Percentiles rank a stretch among this genome's conserved stretches.
phyloP scores from a whole-genome alignment of 306 rosid species.

The Malus domestica region DNA sequence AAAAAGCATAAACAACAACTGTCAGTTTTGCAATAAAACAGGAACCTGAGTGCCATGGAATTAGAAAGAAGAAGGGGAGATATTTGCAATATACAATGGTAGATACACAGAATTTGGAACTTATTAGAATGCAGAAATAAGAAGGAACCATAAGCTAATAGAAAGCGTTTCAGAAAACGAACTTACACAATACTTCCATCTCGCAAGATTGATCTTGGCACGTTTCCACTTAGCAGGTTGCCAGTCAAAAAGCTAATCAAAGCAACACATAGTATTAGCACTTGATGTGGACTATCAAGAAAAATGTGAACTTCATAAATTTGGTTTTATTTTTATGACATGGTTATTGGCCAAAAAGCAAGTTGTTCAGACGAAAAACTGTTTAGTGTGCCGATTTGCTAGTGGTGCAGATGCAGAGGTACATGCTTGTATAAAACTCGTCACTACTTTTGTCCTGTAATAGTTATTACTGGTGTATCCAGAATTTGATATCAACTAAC shows the following conservation, averaged over 20 bases:
- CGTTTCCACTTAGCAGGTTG: constrained; percentile 58
- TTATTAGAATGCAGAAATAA: neutral
- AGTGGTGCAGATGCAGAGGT: too few species aligned
- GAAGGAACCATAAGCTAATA: neutral
- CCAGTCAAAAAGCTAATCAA: constrained; percentile 56
- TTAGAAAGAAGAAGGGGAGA: too few species aligned
- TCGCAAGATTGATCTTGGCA: constrained; percentile 47
- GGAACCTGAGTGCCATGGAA: neutral
- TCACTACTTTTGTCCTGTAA: too few species aligned
- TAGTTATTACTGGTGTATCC: too few species aligned
- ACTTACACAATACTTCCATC: constrained; percentile 51
- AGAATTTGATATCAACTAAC: too few species aligned
- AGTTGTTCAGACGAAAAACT: neutral
- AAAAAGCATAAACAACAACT: neutral
- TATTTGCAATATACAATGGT: neutral
- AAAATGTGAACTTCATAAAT: neutral
- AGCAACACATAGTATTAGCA: constrained; percentile 8
- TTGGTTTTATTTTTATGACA: neutral
- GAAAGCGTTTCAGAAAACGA: neutral
- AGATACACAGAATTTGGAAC: neutral
- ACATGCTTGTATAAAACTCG: too few species aligned
- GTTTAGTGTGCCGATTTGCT: neutral
- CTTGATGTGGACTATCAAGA: neutral
- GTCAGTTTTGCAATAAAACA: neutral
- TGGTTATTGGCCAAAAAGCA: too few species aligned